A percentile compares a stretch with the other conserved stretches of the same genome.
Evolutionary conservation across 2,329 filamentous ascomycete genomes (phyloP).

Genomic region (Rhynchosporium agropyri): DNA sequence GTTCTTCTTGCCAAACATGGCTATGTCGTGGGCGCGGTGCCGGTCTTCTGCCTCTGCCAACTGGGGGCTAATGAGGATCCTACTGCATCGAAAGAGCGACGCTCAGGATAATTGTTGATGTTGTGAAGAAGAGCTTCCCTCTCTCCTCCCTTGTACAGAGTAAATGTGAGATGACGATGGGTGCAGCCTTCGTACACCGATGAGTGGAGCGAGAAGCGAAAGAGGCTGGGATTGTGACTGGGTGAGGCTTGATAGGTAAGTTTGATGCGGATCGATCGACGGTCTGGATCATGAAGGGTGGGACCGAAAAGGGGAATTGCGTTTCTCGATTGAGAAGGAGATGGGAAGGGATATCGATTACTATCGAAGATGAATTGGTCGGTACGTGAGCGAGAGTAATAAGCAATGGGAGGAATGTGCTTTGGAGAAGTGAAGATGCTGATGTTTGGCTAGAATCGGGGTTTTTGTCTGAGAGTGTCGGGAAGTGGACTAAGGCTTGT

Average conservation of each 20-base stretch:
- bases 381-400: too few species aligned
- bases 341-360: not conserved
- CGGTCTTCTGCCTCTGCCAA: constrained; percentile 39
- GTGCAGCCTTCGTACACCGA: constrained; percentile 12
- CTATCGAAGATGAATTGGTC: not conserved
- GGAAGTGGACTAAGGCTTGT: not conserved
- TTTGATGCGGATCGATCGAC: constrained; percentile 13
- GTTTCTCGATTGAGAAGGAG: not conserved
- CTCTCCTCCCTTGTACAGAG: not conserved
- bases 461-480: constrained; percentile 11
- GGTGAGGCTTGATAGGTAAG: not conserved
- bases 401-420: not conserved
- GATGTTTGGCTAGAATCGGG: not conserved
- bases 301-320: constrained; percentile 4
- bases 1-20: constrained; percentile 44
- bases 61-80: constrained; percentile 40
- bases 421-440: not conserved
- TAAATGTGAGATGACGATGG: constrained; percentile 24
- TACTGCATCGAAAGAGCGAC: constrained; percentile 38
- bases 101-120: not conserved
- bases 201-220: constrained; percentile 28
- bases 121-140: constrained; percentile 16
- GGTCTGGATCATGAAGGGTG: constrained; percentile 7
- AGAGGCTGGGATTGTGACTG: constrained; percentile 20
- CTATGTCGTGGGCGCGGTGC: constrained; percentile 29